Evolutionary conservation across 305 asterid species (phyloP), one percentile per base, ranked within the genome.

Genomic region (Lippia alba): DNA sequence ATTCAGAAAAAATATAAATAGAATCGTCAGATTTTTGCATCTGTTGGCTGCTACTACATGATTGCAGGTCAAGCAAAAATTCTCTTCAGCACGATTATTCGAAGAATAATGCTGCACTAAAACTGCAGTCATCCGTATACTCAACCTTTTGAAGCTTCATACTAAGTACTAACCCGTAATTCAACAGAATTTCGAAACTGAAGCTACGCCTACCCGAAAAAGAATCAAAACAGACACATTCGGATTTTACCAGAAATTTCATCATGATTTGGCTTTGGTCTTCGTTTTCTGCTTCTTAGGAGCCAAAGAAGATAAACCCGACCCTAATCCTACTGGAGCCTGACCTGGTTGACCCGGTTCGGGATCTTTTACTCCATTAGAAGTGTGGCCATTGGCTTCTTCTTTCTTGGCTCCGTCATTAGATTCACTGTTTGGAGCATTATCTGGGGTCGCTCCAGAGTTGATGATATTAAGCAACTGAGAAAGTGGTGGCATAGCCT

Each of bases 251-350:
- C 10, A 5, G 12, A 32, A 30, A 24, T 10, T 61, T 10, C 34
- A 69, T 69, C 59, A 69, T 16, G 49, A 19, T 6, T 63, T 74
- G 14, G 80, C 76, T 74, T 87, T 88, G 79, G 77, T 71, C 78
- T 87, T 92, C 10, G 90, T 12, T 67, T 86, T 91, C 76, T 69
- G 86, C 81, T 90, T 92, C 90, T 88, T 88, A 55, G 84, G 41
- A 78, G 87, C 84, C 84, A 90, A 74, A 14, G 84, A 67, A 61
- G 78, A 88, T 85, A 94, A 82, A 8, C 97, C 96, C 2, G 94
- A 53, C 34, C 99, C 99, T 53, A 94, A 76, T 61, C 99, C 99
- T 56, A 84, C 94, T 1, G 99, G 99, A 34, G 79, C 81, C 75
- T 79, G 86, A 17, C 77, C 87, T 71, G 78, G 45, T 40, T 70